Percentiles rank a stretch among this genome's conserved stretches.
Conservation (phyloP, 495 filamentous ascomycete genomes). For the Hypoxylon perforatum region DNA sequence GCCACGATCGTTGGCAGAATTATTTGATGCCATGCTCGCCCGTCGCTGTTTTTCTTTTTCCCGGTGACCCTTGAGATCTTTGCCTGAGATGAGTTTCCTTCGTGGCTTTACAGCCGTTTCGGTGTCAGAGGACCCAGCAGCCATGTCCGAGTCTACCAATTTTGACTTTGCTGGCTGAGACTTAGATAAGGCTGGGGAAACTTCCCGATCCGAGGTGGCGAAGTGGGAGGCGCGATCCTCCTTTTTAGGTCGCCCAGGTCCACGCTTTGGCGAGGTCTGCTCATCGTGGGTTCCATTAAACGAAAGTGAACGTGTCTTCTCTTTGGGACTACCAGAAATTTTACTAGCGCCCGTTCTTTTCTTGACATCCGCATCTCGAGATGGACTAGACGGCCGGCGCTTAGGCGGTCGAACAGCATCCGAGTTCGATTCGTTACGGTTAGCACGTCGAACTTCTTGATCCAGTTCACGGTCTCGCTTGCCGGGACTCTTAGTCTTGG, state of each 20-base stretch:
- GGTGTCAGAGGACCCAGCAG: constrained; percentile 60
- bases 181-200: constrained; percentile 55
- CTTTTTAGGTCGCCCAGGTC: constrained; percentile 60
- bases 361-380: constrained; percentile 51
- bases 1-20: constrained; percentile 56
- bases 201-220: constrained; percentile 64
- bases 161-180: constrained; percentile 55
- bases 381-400: constrained; percentile 61
- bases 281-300: constrained; percentile 54
- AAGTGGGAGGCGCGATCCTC: constrained; percentile 58
- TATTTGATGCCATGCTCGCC: constrained; percentile 59
- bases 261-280: constrained; percentile 58
- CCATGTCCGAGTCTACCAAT: constrained; percentile 60
- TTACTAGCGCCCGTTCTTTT: constrained; percentile 51
- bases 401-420: constrained; percentile 54
- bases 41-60: constrained; percentile 66
- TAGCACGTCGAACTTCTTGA: constrained; percentile 59
- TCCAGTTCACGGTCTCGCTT: constrained; percentile 65
- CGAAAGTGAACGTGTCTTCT: constrained; percentile 54
- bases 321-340: constrained; percentile 53
- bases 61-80: constrained; percentile 66
- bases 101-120: constrained; percentile 65
- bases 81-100: constrained; percentile 69
- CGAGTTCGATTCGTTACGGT: constrained; percentile 59
- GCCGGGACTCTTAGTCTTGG: constrained; percentile 64